Conservation (phyloP, 2,329 filamentous ascomycete genomes). For the Pseudopyricularia javanii region DNA sequence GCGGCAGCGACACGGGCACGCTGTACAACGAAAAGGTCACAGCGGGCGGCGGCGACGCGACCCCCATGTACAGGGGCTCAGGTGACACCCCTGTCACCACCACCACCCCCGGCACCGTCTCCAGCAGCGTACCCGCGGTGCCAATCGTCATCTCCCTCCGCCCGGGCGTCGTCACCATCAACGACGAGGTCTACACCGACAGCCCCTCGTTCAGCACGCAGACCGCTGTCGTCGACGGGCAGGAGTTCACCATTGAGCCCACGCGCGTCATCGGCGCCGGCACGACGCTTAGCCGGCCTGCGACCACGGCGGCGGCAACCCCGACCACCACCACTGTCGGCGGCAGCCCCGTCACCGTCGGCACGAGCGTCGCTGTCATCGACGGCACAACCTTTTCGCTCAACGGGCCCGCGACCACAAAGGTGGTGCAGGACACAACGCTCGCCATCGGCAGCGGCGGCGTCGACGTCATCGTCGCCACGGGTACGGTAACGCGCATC, state of each 20-base stretch:
- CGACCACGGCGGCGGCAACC: constrained; percentile 1
- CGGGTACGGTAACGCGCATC: constrained; percentile 14
- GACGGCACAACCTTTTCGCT: constrained; percentile 30
- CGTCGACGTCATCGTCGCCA: constrained; percentile 19
- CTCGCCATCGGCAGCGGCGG: constrained; percentile 20
- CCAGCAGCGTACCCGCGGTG: constrained; percentile 2
- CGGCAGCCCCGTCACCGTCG: constrained; percentile 26
- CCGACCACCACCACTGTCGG: constrained; percentile 25
- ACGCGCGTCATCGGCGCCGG: constrained; percentile 31
- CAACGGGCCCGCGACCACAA: constrained; percentile 17
- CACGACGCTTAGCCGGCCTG: constrained; percentile 27
- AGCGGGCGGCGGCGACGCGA: constrained; percentile 2
- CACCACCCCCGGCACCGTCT: neutral
- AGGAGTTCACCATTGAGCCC: constrained; percentile 34
- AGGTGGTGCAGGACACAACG: constrained; percentile 15
- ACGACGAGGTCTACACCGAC: constrained; percentile 29
- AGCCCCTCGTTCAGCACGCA: constrained; percentile 9
- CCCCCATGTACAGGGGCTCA: constrained; percentile 1
- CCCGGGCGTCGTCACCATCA: constrained; percentile 32
- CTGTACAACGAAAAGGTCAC: constrained; percentile 7
- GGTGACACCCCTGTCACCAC: constrained; percentile 4
- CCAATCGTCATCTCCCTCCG: constrained; percentile 30
- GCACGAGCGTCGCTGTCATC: constrained; percentile 26
- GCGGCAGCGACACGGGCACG: constrained; percentile 9
- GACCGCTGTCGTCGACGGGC: constrained; percentile 13